Conservation (phyloP, 2,329 filamentous ascomycete genomes). For the Hypoxylon sp. region DNA sequence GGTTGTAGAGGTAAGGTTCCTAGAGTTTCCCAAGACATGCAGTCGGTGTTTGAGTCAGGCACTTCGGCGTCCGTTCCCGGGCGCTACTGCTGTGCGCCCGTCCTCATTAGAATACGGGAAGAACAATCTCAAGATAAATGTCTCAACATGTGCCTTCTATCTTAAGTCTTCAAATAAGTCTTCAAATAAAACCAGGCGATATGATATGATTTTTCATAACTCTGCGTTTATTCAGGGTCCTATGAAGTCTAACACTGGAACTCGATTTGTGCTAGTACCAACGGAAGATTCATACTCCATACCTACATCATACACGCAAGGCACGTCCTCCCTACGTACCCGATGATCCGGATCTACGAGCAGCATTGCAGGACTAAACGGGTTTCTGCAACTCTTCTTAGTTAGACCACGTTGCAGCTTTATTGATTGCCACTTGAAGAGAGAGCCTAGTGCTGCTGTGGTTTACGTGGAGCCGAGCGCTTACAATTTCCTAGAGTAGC, state of each 20-base stretch:
- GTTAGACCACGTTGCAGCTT: slow-evolving; percentile 25
- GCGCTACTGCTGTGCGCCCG: slow-evolving; percentile 18
- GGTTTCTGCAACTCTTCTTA: slow-evolving; percentile 32
- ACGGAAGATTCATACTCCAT: background rate
- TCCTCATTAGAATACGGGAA: background rate
- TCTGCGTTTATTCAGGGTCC: background rate
- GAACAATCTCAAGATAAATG: background rate
- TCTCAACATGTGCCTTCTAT: background rate
- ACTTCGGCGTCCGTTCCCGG: slow-evolving; percentile 23
- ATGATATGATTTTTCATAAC: background rate
- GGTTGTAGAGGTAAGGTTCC: slow-evolving; percentile 27
- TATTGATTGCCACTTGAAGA: slow-evolving; percentile 14
- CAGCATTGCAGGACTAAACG: slow-evolving; percentile 32
- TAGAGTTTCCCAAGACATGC: slow-evolving; percentile 7
- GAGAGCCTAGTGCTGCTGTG: background rate
- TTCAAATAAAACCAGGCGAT: background rate
- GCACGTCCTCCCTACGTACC: slow-evolving; percentile 16
- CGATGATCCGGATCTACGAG: slow-evolving; percentile 38
- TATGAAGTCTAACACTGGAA: background rate
- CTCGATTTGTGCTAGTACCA: background rate
- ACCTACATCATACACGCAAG: background rate
- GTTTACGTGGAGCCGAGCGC: background rate
- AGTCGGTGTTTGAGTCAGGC: slow-evolving; percentile 23
- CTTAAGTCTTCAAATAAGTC: background rate
- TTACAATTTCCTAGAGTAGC: slow-evolving; percentile 1